Conservation (phyloP, 2,329 filamentous ascomycete species). For the Phialocephala sp. region DNA sequence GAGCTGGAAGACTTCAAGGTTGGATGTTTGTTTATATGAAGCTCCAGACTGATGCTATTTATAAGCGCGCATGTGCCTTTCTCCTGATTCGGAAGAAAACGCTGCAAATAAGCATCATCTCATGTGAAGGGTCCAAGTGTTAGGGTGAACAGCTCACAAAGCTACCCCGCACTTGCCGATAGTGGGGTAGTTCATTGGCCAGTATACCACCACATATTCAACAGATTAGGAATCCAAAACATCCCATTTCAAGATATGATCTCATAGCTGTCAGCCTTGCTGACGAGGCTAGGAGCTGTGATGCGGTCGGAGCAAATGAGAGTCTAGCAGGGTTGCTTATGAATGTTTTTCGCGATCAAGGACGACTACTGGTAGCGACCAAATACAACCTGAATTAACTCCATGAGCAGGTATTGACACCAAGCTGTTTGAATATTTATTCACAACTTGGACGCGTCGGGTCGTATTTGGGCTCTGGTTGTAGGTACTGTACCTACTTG, state of each 20-base stretch:
- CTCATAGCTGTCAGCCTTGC: neutral
- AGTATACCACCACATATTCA: neutral
- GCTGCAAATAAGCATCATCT: neutral
- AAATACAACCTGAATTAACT: too few species aligned
- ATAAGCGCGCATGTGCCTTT: conserved; percentile 5
- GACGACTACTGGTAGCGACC: too few species aligned
- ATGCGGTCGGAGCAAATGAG: neutral
- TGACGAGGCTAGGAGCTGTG: too few species aligned
- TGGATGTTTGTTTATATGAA: neutral
- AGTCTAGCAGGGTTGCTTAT: too few species aligned
- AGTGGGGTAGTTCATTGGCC: conserved; percentile 7
- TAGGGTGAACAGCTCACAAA: neutral
- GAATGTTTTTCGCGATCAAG: too few species aligned
- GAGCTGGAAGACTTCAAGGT: neutral
- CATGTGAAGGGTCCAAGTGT: neutral
- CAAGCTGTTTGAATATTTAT: too few species aligned
- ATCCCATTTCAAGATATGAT: neutral
- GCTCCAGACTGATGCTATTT: neutral
- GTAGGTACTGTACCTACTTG: too few species aligned
- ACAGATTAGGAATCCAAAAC: neutral
- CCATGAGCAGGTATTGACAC: too few species aligned
- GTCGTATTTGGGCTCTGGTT: too few species aligned
- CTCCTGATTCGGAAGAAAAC: conserved; percentile 8
- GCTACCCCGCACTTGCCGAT: conserved; percentile 7
- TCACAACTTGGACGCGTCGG: too few species aligned